phyloP scores from a whole-genome alignment of 2,329 filamentous ascomycete species.

The Fusarium multiceps region DNA sequence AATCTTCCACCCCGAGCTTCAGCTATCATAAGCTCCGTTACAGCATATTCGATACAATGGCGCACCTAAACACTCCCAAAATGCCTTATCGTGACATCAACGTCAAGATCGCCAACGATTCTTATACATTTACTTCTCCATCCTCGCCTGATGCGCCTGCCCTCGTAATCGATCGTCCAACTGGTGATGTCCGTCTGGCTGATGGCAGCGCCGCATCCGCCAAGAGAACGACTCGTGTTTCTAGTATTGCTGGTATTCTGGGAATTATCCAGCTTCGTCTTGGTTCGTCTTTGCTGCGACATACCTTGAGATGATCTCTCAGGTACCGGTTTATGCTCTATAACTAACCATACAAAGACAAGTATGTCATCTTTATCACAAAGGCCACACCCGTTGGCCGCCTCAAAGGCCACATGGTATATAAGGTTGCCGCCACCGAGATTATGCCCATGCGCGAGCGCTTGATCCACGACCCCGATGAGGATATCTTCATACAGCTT shows the following conservation, averaged over 20 bases:
- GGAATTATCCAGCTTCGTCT: constrained; percentile 93
- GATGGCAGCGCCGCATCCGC: constrained; percentile 80
- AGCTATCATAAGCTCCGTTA: constrained; percentile 19
- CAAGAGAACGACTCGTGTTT: constrained; percentile 78
- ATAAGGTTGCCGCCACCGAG: constrained; percentile 90
- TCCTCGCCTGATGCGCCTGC: constrained; percentile 90
- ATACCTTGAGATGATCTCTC: constrained; percentile 16
- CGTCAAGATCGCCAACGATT: constrained; percentile 88
- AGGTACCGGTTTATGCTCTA: constrained; percentile 20
- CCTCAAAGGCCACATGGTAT: constrained; percentile 95
- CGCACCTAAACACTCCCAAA: constrained; percentile 51
- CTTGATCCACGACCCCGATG: constrained; percentile 89
- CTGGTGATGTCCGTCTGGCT: constrained; percentile 86
- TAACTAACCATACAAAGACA: constrained; percentile 66
- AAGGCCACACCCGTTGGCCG: constrained; percentile 92
- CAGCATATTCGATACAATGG: constrained; percentile 48
- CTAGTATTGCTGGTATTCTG: constrained; percentile 93
- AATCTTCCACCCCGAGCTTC: constrained; percentile 22
- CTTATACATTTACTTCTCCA: constrained; percentile 96
- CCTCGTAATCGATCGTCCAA: constrained; percentile 89
- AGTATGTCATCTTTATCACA: constrained; percentile 96
- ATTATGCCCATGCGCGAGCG: constrained; percentile 94
- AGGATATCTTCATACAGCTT: constrained; percentile 88
- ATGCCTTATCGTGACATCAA: constrained; percentile 96
- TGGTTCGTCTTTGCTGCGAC: constrained; percentile 65